These are phyloP conservation scores for Chlorociboria aeruginascens DNA, from an alignment of 495 filamentous ascomycete genomes.

Conservation along the genomic window DNA sequence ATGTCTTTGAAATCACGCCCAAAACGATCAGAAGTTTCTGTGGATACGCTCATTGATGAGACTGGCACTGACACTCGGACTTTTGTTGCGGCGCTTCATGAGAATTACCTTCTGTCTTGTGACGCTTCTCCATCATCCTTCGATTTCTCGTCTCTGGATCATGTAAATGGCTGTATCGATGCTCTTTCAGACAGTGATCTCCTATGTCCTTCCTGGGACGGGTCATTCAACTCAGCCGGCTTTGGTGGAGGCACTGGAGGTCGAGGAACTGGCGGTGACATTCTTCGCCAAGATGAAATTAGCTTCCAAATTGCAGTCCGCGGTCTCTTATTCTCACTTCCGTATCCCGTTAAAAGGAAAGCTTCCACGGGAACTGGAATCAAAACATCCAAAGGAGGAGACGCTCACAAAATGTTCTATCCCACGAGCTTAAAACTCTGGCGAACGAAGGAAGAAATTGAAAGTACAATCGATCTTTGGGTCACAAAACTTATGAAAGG, in stretches of 20 bases:
- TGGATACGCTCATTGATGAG: conserved; percentile 72
- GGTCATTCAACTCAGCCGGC: conserved; percentile 37
- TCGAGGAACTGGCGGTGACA: conserved; percentile 49
- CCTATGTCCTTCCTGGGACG: conserved; percentile 48
- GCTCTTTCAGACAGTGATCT: conserved; percentile 79
- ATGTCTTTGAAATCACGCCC: conserved; percentile 48
- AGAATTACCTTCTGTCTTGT: conserved; percentile 86
- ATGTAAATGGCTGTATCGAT: conserved; percentile 63
- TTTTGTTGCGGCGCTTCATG: conserved; percentile 85
- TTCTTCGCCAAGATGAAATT: conserved; percentile 81
- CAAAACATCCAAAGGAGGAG: conserved; percentile 27
- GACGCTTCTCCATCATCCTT: conserved; percentile 39
- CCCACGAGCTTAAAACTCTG: conserved; percentile 68
- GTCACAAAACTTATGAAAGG: conserved; percentile 41
- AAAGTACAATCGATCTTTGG: conserved; percentile 57
- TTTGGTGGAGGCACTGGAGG: conserved; percentile 31
- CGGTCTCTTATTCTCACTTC: conserved; percentile 71
- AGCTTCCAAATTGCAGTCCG: conserved; percentile 79
- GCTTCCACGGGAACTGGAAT: conserved; percentile 26
- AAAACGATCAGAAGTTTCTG: conserved; percentile 54
- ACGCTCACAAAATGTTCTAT: conserved; percentile 78
- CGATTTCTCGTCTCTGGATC: conserved; percentile 45
- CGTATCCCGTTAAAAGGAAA: conserved; percentile 66
- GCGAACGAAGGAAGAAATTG: conserved; percentile 66
- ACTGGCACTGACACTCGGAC: conserved; percentile 81